Conservation (phyloP, 75 land plant species). For the Selaginella tamariscina region DNA sequence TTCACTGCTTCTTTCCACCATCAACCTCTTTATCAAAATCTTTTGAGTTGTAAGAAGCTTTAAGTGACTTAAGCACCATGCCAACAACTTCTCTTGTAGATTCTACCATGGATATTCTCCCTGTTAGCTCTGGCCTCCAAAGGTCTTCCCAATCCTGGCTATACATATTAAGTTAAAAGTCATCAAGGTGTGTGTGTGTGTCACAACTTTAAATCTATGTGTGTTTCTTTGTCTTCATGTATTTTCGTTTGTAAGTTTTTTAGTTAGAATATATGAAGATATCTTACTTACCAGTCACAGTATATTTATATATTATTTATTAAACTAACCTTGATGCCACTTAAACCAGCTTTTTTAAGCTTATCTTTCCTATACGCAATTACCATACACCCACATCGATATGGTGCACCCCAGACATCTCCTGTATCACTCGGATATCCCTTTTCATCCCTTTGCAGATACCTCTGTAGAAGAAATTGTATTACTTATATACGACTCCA, state of each 20-base stretch:
- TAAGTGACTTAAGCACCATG: slow-evolving; percentile 67
- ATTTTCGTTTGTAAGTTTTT: no score
- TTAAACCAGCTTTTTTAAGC: slow-evolving; percentile 49
- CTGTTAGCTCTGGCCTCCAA: slow-evolving; percentile 80
- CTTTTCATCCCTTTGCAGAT: slow-evolving; percentile 45
- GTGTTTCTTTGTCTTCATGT: no score
- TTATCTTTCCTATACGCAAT: slow-evolving; percentile 77
- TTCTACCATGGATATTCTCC: slow-evolving; percentile 82
- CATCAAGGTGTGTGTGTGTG: no score
- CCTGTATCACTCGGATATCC: slow-evolving; percentile 55
- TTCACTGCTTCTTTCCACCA: slow-evolving; percentile 55
- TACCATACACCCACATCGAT: slow-evolving; percentile 87
- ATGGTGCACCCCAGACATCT: slow-evolving; percentile 76
- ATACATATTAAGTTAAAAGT: not conserved
- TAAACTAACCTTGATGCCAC: slow-evolving; percentile 55
- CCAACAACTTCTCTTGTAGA: slow-evolving; percentile 87
- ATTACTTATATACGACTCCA: no score
- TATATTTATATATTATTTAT: no score
- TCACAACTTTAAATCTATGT: no score
- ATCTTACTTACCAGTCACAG: no score
- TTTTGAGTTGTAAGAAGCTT: slow-evolving; percentile 66
- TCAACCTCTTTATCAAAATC: slow-evolving; percentile 48
- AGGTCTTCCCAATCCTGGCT: slow-evolving; percentile 86
- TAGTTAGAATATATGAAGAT: no score
- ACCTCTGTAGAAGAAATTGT: slow-evolving; percentile 36